Conservation (phyloP, 164 flowering plant genomes). For the Aristolochia contorta region DNA sequence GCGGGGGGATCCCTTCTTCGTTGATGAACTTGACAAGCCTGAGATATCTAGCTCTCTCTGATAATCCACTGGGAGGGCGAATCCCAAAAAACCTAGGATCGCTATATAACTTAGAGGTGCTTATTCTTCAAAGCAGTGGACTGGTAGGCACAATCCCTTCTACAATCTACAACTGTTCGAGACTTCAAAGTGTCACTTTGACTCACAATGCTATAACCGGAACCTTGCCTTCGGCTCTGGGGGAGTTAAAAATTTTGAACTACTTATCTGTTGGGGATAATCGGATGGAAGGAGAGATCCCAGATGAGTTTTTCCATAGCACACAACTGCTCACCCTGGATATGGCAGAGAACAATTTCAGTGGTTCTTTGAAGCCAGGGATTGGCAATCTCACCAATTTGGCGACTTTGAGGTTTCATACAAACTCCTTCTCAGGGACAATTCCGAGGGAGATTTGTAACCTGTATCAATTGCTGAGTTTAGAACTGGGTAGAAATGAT, state of each 20-base stretch:
- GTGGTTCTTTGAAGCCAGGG: constrained; percentile 27
- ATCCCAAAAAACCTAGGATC: constrained; percentile 47
- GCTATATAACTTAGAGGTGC: constrained; percentile 35
- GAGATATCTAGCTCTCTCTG: constrained; percentile 30
- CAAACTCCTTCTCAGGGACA: constrained; percentile 34
- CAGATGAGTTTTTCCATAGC: constrained; percentile 62
- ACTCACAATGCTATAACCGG: constrained; percentile 41
- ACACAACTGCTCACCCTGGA: constrained; percentile 29
- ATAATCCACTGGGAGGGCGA: constrained; percentile 41
- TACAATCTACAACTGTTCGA: constrained; percentile 54
- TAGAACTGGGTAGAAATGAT: constrained; percentile 25
- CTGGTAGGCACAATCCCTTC: constrained; percentile 60
- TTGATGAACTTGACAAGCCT: constrained; percentile 43
- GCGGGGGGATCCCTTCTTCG: constrained; percentile 46
- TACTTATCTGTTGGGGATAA: constrained; percentile 35
- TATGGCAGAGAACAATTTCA: constrained; percentile 34
- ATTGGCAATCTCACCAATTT: constrained; percentile 37
- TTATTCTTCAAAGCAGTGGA: constrained; percentile 28
- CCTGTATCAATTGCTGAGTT: constrained; percentile 22
- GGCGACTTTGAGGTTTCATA: constrained; percentile 6
- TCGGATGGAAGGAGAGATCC: constrained; percentile 46
- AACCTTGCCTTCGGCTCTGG: constrained; percentile 48
- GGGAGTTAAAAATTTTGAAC: constrained; percentile 38
- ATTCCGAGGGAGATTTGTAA: constrained; percentile 50
- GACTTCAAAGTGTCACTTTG: constrained; percentile 23